Percentiles rank a stretch among this genome's conserved stretches.
Conservation (phyloP, 2,329 filamentous ascomycete genomes). For the Fusarium decemcellulare region DNA sequence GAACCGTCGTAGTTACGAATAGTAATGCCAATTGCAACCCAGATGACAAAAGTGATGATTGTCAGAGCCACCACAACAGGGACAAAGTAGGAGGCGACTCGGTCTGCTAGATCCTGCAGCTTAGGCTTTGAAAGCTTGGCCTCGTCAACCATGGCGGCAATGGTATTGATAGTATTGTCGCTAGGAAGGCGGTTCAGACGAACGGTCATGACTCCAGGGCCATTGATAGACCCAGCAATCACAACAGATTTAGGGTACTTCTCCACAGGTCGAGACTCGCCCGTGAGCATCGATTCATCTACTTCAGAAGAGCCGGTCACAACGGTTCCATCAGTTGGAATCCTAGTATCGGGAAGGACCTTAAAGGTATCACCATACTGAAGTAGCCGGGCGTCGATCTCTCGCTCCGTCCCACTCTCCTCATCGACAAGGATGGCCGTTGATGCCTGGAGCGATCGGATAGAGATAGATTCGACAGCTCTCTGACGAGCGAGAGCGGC, state of each 20-base stretch:
- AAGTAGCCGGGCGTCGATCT: conserved; percentile 76
- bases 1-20: conserved; percentile 57
- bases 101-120: conserved; percentile 78
- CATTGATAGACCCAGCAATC: conserved; percentile 79
- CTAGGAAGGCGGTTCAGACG: conserved; percentile 72
- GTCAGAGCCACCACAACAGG: conserved; percentile 74
- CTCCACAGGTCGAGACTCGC: conserved; percentile 73
- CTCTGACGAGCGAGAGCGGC: conserved; percentile 66
- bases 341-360: conserved; percentile 68
- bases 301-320: conserved; percentile 74
- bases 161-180: conserved; percentile 80
- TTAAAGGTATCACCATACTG: conserved; percentile 80
- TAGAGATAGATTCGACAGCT: conserved; percentile 69
- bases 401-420: conserved; percentile 51
- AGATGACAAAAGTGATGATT: conserved; percentile 71
- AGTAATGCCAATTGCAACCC: conserved; percentile 72
- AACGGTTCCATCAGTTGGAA: conserved; percentile 80
- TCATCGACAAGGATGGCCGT: conserved; percentile 67
- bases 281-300: conserved; percentile 85
- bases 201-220: conserved; percentile 71
- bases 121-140: conserved; percentile 78
- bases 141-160: conserved; percentile 79
- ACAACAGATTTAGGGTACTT: conserved; percentile 69
- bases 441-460: conserved; percentile 69
- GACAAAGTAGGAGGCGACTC: conserved; percentile 77